Percentiles rank a stretch among this genome's conserved stretches.
Conservation (phyloP, 1,284 basidiomycete genomes). For the Leccinum fuscescens region DNA sequence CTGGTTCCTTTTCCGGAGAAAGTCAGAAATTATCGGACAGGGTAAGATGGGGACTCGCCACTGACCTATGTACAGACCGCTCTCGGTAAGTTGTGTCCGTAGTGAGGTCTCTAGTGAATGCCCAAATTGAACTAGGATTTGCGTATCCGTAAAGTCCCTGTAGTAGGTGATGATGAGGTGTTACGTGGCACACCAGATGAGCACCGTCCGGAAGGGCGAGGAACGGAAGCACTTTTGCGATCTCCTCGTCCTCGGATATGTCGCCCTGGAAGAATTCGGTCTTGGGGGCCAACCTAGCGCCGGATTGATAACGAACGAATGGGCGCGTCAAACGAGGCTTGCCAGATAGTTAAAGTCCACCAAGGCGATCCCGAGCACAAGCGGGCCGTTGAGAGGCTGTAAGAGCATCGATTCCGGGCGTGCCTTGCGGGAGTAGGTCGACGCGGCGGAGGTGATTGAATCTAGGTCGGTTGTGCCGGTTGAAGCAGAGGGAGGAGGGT, state of each 20-base stretch:
- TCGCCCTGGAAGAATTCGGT: constrained; percentile 78
- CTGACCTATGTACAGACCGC: constrained; percentile 84
- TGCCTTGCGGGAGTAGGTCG: constrained; percentile 67
- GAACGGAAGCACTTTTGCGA: constrained; percentile 86
- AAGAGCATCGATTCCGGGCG: constrained; percentile 74
- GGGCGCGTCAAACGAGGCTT: constrained; percentile 24
- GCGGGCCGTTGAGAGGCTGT: constrained; percentile 52
- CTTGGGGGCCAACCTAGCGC: constrained; percentile 77
- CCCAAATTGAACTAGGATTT: constrained; percentile 84
- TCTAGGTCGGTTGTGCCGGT: constrained; percentile 47
- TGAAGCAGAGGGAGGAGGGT: constrained; percentile 53
- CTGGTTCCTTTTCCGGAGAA: constrained; percentile 65
- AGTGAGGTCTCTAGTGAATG: constrained; percentile 67
- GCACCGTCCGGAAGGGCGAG: constrained; percentile 97
- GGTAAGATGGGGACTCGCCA: constrained; percentile 3
- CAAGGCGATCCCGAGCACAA: constrained; percentile 80
- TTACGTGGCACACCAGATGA: constrained; percentile 65
- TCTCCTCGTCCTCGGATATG: constrained; percentile 78
- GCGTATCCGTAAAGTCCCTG: constrained; percentile 81
- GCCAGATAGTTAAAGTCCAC: constrained; percentile 92
- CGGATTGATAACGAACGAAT: constrained; percentile 14
- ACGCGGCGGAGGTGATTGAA: constrained; percentile 62
- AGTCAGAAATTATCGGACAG: constrained; percentile 15
- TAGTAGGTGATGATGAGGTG: neutral
- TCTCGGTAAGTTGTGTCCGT: constrained; percentile 72